Base-by-base conservation (phyloP, 2,329 filamentous ascomycete genomes). In the Neofusicoccum parvum region DNA sequence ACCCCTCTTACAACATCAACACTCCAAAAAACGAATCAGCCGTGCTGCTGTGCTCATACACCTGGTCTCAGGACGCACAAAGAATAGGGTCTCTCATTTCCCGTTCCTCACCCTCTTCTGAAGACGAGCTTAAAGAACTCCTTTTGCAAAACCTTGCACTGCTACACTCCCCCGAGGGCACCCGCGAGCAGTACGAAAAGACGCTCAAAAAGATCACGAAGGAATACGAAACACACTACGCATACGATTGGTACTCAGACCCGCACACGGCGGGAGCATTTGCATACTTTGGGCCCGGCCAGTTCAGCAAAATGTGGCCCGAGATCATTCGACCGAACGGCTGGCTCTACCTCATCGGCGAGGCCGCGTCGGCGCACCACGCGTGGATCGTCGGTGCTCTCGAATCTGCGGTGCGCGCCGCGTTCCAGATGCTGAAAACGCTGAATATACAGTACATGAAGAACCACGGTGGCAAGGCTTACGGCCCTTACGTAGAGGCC, bases 211-310 rank as follows among this genome's bases (percentile, higher is more conserved):
- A 9, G 45, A 15, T 48, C 9, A 6, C 20, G 45, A 9, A 11
- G 10, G 7, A 17, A 2, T 48, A 48, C 45, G 20, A 48, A 17
- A 15, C 11, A 2, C 45, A 48, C 20, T 23, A 48, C 4, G 45
- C 45, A 17, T 79, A 70, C n/a, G 72, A 76, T 0, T 81, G 79
- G 80, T 74, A 73, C 14, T 72, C 75, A 11, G 78, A 80, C 41
- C 71, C 72, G 0, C 70, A 71, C 9, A 73, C 71, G 0, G 69
- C 71, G 0, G 80, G 80, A 0, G 79, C 79, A 0, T 82, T 80
- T 65, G 79, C 79, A 0, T 70, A 76, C 6, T 82, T 80, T 37
- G 75, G 77, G 0, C 78, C 79, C 0, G 75, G 78, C 0, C 79
- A 81, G 63, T 82, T 80, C 70, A 70, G 69, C 2, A 71, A 34